Evolutionary conservation across 352 stramenopile species (phyloP).

Genomic region (Phytophthora palmivora): DNA sequence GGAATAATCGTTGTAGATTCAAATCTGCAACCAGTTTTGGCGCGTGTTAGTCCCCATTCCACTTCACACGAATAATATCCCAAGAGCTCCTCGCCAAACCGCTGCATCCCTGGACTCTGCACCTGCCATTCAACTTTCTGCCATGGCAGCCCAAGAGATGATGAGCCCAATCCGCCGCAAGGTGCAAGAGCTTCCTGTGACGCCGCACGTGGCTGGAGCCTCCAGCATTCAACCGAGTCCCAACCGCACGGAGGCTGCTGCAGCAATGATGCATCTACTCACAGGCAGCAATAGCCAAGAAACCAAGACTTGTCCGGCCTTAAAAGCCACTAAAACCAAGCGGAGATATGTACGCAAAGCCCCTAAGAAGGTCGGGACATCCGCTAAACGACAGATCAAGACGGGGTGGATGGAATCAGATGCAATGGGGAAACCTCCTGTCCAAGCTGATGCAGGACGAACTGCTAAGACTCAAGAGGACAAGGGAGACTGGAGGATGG

Average conservation of each 20-base stretch:
- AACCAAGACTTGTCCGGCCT: conserved; percentile 7
- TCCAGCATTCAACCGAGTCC: conserved; percentile 73
- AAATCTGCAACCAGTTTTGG: conserved; percentile 21
- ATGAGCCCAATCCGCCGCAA: conserved; percentile 51
- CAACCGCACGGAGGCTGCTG: conserved; percentile 78
- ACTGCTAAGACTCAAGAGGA: conserved; percentile 12
- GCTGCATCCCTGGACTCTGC: conserved; percentile 18
- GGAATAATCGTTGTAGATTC: conserved; percentile 23
- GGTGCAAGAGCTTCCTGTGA: conserved; percentile 25
- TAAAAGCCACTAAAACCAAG: conserved; percentile 53
- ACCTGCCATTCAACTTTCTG: conserved; percentile 6
- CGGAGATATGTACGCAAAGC: conserved; percentile 69
- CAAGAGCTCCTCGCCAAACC: conserved; percentile 2
- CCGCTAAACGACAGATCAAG: conserved; percentile 45
- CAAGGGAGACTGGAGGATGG: conserved; percentile 37
- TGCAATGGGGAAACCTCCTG: conserved; percentile 11
- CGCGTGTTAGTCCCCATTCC: conserved; percentile 17
- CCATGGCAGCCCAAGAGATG: conserved; percentile 44
- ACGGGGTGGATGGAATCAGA: conserved; percentile 35
- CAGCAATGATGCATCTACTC: conserved; percentile 84
- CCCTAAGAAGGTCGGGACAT: conserved; percentile 57
- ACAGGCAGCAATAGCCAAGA: conserved; percentile 30
- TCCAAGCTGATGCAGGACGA: conserved; percentile 9
- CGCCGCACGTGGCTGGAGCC: conserved; percentile 22
- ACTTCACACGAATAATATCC: conserved; percentile 4